Percentiles rank a stretch among this genome's conserved stretches.
Conservation (phyloP, 306 rosid genomes). For the Lathyrus tuberosus region DNA sequence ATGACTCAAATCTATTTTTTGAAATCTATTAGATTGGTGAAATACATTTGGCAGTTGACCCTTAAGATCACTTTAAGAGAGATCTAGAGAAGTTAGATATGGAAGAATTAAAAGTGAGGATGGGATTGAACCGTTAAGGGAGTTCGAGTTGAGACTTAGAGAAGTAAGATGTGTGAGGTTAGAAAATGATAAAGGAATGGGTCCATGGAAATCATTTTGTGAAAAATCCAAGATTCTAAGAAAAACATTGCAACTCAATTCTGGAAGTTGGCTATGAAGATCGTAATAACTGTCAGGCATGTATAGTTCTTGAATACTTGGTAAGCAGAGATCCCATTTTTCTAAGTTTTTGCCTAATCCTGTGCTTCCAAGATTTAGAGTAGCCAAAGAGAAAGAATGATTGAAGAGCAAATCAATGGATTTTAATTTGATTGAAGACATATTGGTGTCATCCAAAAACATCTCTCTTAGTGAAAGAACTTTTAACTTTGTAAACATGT, state of each 20-base stretch:
- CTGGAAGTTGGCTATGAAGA: background rate
- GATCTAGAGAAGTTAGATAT: too few relatives aligned
- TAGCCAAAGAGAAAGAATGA: too few relatives aligned
- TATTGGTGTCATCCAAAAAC: background rate
- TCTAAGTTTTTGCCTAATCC: too few relatives aligned
- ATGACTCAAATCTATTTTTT: too few relatives aligned
- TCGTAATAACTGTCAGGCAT: background rate
- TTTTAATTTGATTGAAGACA: background rate
- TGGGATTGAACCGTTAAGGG: too few relatives aligned
- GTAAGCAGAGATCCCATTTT: too few relatives aligned
- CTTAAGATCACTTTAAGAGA: background rate
- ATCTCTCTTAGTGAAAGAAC: background rate
- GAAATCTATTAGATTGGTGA: too few relatives aligned
- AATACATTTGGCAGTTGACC: background rate
- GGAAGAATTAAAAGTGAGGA: too few relatives aligned
- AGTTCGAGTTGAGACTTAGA: background rate
- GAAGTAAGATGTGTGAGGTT: background rate
- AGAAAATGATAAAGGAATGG: background rate
- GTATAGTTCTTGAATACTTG: too few relatives aligned
- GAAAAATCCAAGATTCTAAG: background rate
- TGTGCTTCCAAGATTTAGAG: too few relatives aligned
- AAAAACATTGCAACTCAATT: background rate
- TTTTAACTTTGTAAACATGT: too few relatives aligned
- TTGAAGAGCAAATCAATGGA: too few relatives aligned
- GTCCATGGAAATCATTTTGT: background rate